These are phyloP conservation scores for Mycena albidolilacea DNA, from an alignment of 768 basidiomycete genomes.

Conservation along the genomic window DNA sequence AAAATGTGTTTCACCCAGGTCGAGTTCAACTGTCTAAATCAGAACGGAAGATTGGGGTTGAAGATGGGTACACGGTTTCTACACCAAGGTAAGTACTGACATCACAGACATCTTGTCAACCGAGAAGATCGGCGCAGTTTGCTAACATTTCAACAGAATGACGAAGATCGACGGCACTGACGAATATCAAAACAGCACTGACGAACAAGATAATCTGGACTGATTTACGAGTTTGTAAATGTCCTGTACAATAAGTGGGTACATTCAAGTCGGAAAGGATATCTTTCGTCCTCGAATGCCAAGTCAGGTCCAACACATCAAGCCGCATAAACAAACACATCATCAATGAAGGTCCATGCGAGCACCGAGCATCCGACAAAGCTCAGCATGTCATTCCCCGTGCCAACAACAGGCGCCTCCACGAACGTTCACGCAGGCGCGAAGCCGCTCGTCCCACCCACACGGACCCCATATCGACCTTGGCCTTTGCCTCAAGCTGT, in stretches of 20 bases:
- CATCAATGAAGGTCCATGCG: conserved; percentile 1
- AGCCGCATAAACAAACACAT: conserved; percentile 10
- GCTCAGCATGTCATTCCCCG: conserved; percentile 2
- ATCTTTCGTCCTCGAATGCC: conserved; percentile 13
- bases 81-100: no score
- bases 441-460: conserved; percentile 7
- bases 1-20: no score
- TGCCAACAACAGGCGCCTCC: conserved; percentile 5
- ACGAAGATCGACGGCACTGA: no score
- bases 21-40: no score
- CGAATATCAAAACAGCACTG: no score
- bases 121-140: no score
- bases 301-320: conserved; percentile 9
- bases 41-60: no score
- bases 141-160: no score
- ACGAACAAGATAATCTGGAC: no score
- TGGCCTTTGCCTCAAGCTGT: neutral
- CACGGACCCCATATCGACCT: neutral
- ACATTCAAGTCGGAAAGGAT: conserved; percentile 5
- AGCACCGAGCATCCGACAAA: neutral
- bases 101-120: no score
- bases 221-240: no score
- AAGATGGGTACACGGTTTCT: no score
- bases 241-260: neutral
- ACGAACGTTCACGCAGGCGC: neutral